Evolutionary conservation across 768 basidiomycete species (phyloP).

Genomic region (Suillus sp.): DNA sequence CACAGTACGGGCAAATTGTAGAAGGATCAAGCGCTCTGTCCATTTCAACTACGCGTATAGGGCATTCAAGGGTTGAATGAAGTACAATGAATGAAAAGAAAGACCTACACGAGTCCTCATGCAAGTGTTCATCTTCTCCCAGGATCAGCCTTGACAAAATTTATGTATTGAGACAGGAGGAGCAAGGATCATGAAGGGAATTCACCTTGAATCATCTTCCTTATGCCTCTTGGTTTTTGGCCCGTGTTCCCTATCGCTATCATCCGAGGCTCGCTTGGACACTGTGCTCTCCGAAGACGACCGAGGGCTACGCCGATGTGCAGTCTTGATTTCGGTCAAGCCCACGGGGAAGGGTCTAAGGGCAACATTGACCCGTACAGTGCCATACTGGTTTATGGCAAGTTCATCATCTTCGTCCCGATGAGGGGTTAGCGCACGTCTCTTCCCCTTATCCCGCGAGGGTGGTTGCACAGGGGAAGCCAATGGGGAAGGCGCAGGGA

Average conservation of each 20-base stretch:
- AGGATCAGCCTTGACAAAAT: neutral
- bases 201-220: constrained; percentile 24
- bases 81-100: constrained; percentile 1
- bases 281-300: constrained; percentile 15
- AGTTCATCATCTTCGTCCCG: constrained; percentile 7
- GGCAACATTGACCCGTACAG: constrained; percentile 1
- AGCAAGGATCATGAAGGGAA: neutral
- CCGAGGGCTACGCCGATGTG: constrained; percentile 33
- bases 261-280: constrained; percentile 37
- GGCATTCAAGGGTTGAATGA: constrained; percentile 8
- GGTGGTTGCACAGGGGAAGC: constrained; percentile 6
- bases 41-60: constrained; percentile 46
- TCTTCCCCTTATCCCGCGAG: constrained; percentile 18
- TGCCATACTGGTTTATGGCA: neutral
- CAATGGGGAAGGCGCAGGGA: constrained; percentile 31
- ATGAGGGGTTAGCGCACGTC: constrained; percentile 12
- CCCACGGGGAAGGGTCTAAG: constrained; percentile 52
- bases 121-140: neutral
- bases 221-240: constrained; percentile 37
- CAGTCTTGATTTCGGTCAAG: constrained; percentile 44
- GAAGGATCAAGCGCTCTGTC: constrained; percentile 59
- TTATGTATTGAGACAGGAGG: neutral
- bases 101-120: constrained; percentile 47
- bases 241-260: constrained; percentile 31
- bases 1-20: constrained; percentile 81